These are phyloP conservation scores for Puccinia sorghi DNA, from an alignment of 1,284 basidiomycete genomes.

Conservation along the genomic window DNA sequence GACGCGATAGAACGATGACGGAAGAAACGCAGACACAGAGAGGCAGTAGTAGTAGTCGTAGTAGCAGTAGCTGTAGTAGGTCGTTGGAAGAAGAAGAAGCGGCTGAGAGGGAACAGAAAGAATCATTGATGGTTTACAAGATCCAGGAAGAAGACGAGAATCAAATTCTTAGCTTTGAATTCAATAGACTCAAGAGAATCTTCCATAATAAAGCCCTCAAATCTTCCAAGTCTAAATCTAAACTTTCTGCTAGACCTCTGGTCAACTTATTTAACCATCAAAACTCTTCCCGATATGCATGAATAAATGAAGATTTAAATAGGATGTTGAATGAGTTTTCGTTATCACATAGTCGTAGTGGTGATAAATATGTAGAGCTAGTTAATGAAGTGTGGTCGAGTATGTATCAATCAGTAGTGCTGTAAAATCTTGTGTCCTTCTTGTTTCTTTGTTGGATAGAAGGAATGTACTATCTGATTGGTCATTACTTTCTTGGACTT, in stretches of 20 bases:
- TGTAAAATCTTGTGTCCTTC: too few relatives aligned
- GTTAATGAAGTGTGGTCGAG: too few relatives aligned
- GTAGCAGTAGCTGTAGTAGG: too few relatives aligned
- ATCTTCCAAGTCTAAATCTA: slow-evolving; percentile 16
- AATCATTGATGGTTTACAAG: slow-evolving; percentile 23
- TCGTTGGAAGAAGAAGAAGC: slow-evolving; percentile 8
- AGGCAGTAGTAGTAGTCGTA: background rate
- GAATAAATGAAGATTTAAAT: too few relatives aligned
- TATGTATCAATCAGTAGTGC: too few relatives aligned
- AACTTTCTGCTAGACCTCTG: background rate
- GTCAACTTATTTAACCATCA: background rate
- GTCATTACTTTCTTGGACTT: too few relatives aligned
- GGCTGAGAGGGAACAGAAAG: slow-evolving; percentile 11
- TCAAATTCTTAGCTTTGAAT: slow-evolving; percentile 20
- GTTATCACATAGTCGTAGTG: too few relatives aligned
- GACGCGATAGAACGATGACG: background rate
- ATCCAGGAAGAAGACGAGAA: slow-evolving; percentile 35
- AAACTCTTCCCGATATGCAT: background rate
- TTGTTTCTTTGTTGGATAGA: too few relatives aligned
- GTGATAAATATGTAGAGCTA: too few relatives aligned
- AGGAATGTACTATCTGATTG: too few relatives aligned
- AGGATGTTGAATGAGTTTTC: too few relatives aligned
- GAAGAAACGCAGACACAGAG: background rate
- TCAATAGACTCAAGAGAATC: slow-evolving; percentile 20
- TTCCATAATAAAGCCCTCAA: slow-evolving; percentile 29